These are phyloP conservation scores for Clitoria ternatea DNA, from an alignment of 306 rosid species.

Conservation along the genomic window DNA sequence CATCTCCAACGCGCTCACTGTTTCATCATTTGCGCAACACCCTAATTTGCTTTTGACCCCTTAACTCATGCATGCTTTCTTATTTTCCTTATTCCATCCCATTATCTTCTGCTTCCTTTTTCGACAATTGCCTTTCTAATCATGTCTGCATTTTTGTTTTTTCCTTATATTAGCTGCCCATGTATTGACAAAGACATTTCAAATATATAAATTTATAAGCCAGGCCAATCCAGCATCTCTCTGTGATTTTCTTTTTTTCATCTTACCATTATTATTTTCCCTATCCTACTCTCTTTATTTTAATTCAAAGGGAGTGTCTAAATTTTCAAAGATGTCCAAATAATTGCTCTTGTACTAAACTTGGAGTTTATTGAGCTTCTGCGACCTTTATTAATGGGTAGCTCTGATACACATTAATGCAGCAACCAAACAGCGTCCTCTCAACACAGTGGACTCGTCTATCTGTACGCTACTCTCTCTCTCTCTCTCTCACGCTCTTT, in stretches of 20 bases:
- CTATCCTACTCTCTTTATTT: no score
- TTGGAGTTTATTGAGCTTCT: neutral
- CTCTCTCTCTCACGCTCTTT: neutral
- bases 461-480: neutral
- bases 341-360: no score
- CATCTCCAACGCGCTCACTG: neutral
- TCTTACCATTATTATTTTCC: no score
- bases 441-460: neutral
- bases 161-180: no score
- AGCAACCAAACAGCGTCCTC: slow-evolving; percentile 17
- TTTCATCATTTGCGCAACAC: neutral
- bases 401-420: slow-evolving; percentile 15
- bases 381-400: neutral
- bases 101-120: neutral
- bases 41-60: neutral
- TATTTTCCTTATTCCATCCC: neutral
- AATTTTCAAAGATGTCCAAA: no score
- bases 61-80: neutral
- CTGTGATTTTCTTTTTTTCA: no score
- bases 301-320: no score
- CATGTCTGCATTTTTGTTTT: no score
- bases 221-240: no score
- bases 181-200: no score
- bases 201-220: no score
- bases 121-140: no score